A percentile compares a stretch with the other conserved stretches of the same genome.
Conservation (phyloP, 495 filamentous ascomycete genomes). For the Lophium mytilinum region DNA sequence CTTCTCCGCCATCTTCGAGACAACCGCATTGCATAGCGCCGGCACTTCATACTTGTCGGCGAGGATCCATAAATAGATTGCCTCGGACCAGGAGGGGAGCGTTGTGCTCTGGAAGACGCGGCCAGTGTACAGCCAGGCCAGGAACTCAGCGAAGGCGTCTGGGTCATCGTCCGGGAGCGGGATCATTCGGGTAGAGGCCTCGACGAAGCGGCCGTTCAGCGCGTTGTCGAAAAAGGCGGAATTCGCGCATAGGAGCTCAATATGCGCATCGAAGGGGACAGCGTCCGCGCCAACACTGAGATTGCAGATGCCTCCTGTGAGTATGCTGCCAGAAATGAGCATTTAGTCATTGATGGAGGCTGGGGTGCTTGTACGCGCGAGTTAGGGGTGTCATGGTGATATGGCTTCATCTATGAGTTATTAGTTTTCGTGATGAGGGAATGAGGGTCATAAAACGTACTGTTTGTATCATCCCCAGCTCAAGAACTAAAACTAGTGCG, state of each 20-base stretch:
- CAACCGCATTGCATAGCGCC: not conserved
- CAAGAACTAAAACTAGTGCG: no score
- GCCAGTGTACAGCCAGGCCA: slow-evolving; percentile 2
- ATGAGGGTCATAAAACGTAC: no score
- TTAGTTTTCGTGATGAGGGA: no score
- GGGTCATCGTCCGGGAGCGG: slow-evolving; percentile 7
- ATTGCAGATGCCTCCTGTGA: slow-evolving; percentile 6
- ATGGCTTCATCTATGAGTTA: no score
- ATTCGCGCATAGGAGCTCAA: slow-evolving; percentile 1
- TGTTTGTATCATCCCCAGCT: no score
- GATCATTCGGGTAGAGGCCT: slow-evolving; percentile 3
- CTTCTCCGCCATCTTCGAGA: not conserved
- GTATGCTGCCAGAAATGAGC: slow-evolving; percentile 2
- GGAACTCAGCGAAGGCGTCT: slow-evolving; percentile 6
- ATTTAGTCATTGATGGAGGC: no score
- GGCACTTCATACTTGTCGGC: slow-evolving; percentile 1
- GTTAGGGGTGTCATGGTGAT: no score
- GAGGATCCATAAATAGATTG: slow-evolving; percentile 4
- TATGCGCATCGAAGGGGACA: slow-evolving; percentile 6
- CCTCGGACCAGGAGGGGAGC: not conserved
- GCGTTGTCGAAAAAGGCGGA: slow-evolving; percentile 14
- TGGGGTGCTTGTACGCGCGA: no score
- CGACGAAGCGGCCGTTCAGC: slow-evolving; percentile 4
- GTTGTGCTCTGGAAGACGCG: not conserved
- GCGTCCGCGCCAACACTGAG: slow-evolving; percentile 1